Evolutionary conservation across 768 basidiomycete species (phyloP), one percentile per base, ranked within the genome.

Genomic region (Dioszegia hungarica): DNA sequence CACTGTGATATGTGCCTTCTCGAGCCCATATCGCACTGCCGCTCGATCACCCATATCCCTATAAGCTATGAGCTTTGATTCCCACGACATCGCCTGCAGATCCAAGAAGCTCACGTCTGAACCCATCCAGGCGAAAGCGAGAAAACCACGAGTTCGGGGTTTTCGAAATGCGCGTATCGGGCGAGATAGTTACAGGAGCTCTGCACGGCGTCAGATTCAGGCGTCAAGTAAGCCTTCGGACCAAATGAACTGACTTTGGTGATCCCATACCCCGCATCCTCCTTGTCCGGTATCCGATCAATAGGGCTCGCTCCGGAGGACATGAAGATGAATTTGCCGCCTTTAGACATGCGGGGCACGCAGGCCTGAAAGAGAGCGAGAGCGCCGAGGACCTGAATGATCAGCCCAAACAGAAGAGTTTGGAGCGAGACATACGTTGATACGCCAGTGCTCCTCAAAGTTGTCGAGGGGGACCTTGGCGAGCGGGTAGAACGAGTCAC

Each of bases 251-350:
- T 33, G 11, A 56, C 48, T 41, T 61, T 56, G 20, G 55, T 57
- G 41, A 61, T 61, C 17, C 56, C 68, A 50, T 70, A 70, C 9
- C 48, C 53, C 4, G 60, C 68, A 39, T 70, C 66, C 5, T 48
- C 24, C 49, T 66, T 66, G 45, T 66, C 63, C 31, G 66, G 63
- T 0, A 65, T 52, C 17, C 64, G 56, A 41, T 70, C 68, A 25
- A 67, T 65, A 22, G 60, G 60, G 45, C 60, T 60, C 3, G 68
- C 61, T 4, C 68, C 68, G 0, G 66, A 67, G 3, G 68, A 70
- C 61, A 70, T 67, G 61, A 64, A 65, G 41, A 70, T 52, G 64
- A 67, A 70, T 33, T 70, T 70, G 0, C 56, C 50, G 17, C 64
- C 66, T 24, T 61, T 51, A n/a, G 53, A 37, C 39, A 70, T 57